Conservation (phyloP, 257 asterid species). For the Nicotiana attenuata region DNA sequence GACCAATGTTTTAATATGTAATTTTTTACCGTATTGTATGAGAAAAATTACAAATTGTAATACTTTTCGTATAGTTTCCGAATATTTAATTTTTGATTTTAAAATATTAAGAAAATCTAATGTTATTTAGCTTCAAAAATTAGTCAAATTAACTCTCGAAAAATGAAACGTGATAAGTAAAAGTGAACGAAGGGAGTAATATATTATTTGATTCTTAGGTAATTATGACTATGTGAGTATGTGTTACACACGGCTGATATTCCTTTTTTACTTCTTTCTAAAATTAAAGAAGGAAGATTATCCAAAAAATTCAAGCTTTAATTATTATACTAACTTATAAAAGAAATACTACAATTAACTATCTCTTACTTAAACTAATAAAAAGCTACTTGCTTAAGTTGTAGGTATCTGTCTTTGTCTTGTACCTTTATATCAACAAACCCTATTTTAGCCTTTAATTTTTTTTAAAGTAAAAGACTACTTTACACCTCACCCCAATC, state of each 20-base stretch:
- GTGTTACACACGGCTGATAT: not conserved
- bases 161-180: too few relatives aligned
- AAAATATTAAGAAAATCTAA: too few relatives aligned
- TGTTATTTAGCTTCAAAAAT: too few relatives aligned
- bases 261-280: not conserved
- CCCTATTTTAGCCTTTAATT: not conserved
- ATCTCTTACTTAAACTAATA: not conserved
- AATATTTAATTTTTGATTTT: too few relatives aligned
- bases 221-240: not conserved
- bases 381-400: not conserved
- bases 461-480: not conserved
- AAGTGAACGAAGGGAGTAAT: not conserved
- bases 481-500: conserved; percentile 28
- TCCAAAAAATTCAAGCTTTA: not conserved
- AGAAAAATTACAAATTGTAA: too few relatives aligned
- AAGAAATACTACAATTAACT: not conserved
- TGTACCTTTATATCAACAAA: conserved; percentile 5
- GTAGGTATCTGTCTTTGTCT: conserved; percentile 31
- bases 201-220: not conserved
- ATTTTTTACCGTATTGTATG: too few relatives aligned
- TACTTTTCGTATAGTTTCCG: too few relatives aligned
- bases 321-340: not conserved
- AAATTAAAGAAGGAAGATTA: not conserved
- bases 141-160: too few relatives aligned
- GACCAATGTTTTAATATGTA: too few relatives aligned